These are phyloP conservation scores for Peziza echinospora DNA, from an alignment of 495 filamentous ascomycete species.

Conservation along the genomic window DNA sequence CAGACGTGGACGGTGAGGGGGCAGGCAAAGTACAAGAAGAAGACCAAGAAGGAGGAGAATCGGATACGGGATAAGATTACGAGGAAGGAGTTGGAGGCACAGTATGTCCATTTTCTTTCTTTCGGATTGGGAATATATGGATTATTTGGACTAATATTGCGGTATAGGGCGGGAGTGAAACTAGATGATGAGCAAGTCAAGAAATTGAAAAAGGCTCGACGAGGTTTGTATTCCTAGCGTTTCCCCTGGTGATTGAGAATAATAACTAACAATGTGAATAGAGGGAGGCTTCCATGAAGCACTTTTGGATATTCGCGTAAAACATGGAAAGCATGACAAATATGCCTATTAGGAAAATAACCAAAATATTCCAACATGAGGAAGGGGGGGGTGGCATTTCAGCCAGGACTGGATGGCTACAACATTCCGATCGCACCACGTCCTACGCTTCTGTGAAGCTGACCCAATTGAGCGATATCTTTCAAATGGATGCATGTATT, in stretches of 20 bases:
- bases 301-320: slow-evolving; percentile 72
- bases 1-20: slow-evolving; percentile 70
- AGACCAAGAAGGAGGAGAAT: slow-evolving; percentile 44
- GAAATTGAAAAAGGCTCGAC: slow-evolving; percentile 56
- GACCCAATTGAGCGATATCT: too few species aligned
- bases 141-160: too few species aligned
- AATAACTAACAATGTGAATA: slow-evolving; percentile 5
- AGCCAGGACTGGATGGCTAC: too few species aligned
- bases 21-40: slow-evolving; percentile 85
- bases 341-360: slow-evolving; percentile 35
- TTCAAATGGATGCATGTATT: too few species aligned
- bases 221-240: slow-evolving; percentile 13
- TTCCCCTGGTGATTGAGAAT: not conserved
- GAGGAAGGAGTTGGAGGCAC: slow-evolving; percentile 62
- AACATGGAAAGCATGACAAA: slow-evolving; percentile 82
- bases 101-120: slow-evolving; percentile 3
- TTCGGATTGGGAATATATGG: too few species aligned
- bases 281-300: slow-evolving; percentile 85
- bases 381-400: too few species aligned
- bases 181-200: slow-evolving; percentile 73
- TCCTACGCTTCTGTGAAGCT: too few species aligned
- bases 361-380: too few species aligned
- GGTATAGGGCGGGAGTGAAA: slow-evolving; percentile 40
- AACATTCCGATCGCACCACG: too few species aligned
- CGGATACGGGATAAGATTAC: slow-evolving; percentile 70